These are phyloP conservation scores for Dryas alaskensis DNA, from an alignment of 306 rosid genomes.

Conservation along the genomic window DNA sequence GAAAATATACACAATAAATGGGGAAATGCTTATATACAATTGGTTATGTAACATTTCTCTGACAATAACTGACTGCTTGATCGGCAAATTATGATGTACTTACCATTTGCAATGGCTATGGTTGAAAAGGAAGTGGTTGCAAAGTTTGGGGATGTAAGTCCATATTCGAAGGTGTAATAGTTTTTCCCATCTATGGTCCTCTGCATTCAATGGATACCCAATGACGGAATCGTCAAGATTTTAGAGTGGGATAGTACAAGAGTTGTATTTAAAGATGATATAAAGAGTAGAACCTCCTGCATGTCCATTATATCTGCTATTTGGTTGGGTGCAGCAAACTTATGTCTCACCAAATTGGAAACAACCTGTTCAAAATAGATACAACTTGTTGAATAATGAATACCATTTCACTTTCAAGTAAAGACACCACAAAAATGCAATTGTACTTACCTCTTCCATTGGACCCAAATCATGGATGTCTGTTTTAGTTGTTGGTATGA, in stretches of 20 bases:
- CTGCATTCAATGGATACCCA: slow-evolving; percentile 43
- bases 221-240: slow-evolving; percentile 12
- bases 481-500: slow-evolving; percentile 76
- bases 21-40: too few species aligned
- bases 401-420: not conserved
- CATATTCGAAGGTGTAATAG: slow-evolving; percentile 80
- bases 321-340: slow-evolving; percentile 87
- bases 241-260: not conserved
- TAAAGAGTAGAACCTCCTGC: slow-evolving; percentile 59
- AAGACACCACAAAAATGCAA: not conserved
- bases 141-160: slow-evolving; percentile 63
- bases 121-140: slow-evolving; percentile 70
- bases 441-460: slow-evolving; percentile 66
- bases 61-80: too few species aligned
- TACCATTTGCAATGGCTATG: slow-evolving; percentile 88
- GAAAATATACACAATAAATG: too few species aligned
- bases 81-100: slow-evolving; percentile 6
- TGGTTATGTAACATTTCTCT: too few species aligned
- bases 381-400: not conserved
- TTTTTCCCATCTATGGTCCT: slow-evolving; percentile 66
- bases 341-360: slow-evolving; percentile 61
- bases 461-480: slow-evolving; percentile 90
- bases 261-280: slow-evolving; percentile 1
- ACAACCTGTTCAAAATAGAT: slow-evolving; percentile 46
- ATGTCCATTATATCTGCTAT: slow-evolving; percentile 55